Evolutionary conservation across 1,284 basidiomycete species (phyloP).

Genomic region (Neolentinus lepideus): DNA sequence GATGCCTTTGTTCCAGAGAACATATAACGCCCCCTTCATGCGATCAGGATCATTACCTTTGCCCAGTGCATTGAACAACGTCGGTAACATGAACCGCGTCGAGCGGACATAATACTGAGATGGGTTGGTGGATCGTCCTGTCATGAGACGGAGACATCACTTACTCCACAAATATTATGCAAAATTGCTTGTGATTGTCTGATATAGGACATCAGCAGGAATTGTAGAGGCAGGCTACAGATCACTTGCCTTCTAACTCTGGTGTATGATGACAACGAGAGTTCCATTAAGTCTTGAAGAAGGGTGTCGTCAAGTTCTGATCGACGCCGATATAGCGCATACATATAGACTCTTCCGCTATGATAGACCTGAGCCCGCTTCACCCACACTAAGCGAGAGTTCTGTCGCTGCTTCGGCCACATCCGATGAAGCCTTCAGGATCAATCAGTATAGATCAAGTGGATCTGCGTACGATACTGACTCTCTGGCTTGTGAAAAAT

Average conservation of each 20-base stretch:
- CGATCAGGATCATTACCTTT: slow-evolving; percentile 85
- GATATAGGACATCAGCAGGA: slow-evolving; percentile 6
- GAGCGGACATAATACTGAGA: slow-evolving; percentile 76
- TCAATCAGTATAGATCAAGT: slow-evolving; percentile 6
- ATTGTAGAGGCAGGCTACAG: background rate
- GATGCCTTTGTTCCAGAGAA: slow-evolving; percentile 75
- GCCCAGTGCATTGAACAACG: slow-evolving; percentile 64
- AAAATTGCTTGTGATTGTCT: slow-evolving; percentile 73
- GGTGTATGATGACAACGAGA: slow-evolving; percentile 84
- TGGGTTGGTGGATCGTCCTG: slow-evolving; percentile 5
- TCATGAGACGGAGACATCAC: slow-evolving; percentile 16
- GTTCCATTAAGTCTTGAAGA: slow-evolving; percentile 72
- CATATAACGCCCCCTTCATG: slow-evolving; percentile 93
- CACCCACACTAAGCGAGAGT: slow-evolving; percentile 69
- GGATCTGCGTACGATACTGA: slow-evolving; percentile 27
- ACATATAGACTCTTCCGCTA: slow-evolving; percentile 66
- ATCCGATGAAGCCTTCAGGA: slow-evolving; percentile 51
- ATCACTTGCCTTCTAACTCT: slow-evolving; percentile 59
- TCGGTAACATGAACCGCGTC: slow-evolving; percentile 66
- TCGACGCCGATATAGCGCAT: slow-evolving; percentile 75
- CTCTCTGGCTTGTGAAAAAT: slow-evolving; percentile 64
- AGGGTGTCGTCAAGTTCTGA: slow-evolving; percentile 78
- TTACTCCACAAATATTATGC: slow-evolving; percentile 59
- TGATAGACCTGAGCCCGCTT: slow-evolving; percentile 80
- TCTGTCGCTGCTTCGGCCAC: slow-evolving; percentile 68